Evolutionary conservation across 2,329 filamentous ascomycete genomes (phyloP).

Genomic region (Penicillium sp.): DNA sequence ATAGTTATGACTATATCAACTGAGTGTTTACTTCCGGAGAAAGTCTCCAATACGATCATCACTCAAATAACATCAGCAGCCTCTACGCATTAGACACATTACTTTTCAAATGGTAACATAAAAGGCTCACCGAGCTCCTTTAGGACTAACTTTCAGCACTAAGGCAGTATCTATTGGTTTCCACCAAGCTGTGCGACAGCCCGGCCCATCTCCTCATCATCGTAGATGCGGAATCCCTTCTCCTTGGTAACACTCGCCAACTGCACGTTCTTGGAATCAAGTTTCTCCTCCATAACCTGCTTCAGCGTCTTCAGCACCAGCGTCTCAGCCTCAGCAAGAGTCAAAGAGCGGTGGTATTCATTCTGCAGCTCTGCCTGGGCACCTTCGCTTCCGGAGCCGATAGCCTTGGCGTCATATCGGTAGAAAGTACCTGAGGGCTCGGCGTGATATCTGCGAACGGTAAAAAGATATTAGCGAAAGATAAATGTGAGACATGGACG

Average conservation of each 20-base stretch:
- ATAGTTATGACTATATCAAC: not conserved
- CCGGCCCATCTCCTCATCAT: constrained; percentile 92
- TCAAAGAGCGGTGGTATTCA: constrained; percentile 97
- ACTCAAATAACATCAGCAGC: not conserved
- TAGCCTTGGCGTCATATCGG: constrained; percentile 97
- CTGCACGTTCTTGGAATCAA: constrained; percentile 98
- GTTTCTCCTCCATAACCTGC: constrained; percentile 99
- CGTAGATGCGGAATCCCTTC: constrained; percentile 97
- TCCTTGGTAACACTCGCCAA: constrained; percentile 96
- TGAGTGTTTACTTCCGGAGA: not conserved
- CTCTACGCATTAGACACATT: constrained; percentile 25
- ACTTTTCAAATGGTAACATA: constrained; percentile 27
- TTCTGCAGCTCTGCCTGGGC: constrained; percentile 98
- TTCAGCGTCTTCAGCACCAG: constrained; percentile 96
- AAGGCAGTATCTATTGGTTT: constrained; percentile 38
- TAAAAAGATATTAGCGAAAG: not conserved
- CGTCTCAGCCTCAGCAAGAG: constrained; percentile 88
- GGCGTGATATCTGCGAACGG: constrained; percentile 77
- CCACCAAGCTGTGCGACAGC: constrained; percentile 71
- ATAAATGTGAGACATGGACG: not conserved
- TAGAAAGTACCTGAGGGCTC: constrained; percentile 99
- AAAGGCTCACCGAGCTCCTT: not conserved
- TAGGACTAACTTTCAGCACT: not conserved
- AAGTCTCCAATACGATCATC: not conserved
- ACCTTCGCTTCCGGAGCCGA: constrained; percentile 94